phyloP scores from a whole-genome alignment of 345 rosid species.

The Gynandropsis gynandra region DNA sequence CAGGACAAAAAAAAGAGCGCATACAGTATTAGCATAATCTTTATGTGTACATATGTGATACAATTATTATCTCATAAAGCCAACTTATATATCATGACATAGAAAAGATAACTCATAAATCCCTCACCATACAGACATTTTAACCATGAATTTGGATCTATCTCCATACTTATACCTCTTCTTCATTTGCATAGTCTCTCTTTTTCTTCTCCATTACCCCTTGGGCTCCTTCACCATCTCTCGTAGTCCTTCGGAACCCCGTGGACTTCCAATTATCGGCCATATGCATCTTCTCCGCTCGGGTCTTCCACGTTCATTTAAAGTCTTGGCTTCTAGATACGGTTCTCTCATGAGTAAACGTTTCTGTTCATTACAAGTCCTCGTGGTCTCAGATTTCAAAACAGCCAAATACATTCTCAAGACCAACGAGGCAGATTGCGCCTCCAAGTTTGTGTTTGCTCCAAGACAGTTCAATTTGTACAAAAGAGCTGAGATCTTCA shows the following conservation, averaged over 20 bases:
- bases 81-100: too few species aligned
- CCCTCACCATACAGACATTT: too few species aligned
- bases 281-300: constrained; percentile 59
- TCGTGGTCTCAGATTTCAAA: constrained; percentile 42
- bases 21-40: too few species aligned
- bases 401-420: constrained; percentile 43
- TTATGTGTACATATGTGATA: too few species aligned
- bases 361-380: constrained; percentile 30
- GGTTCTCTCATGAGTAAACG: constrained; percentile 52
- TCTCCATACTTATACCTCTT: constrained; percentile 8
- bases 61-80: too few species aligned
- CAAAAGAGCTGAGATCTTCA: constrained; percentile 43
- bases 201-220: constrained; percentile 14
- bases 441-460: constrained; percentile 47
- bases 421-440: constrained; percentile 43
- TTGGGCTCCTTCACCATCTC: background rate
- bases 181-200: constrained; percentile 14
- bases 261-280: constrained; percentile 54
- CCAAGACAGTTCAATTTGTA: constrained; percentile 47
- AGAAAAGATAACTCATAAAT: too few species aligned
- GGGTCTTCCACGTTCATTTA: constrained; percentile 39
- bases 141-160: too few species aligned
- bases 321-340: constrained; percentile 37
- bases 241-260: constrained; percentile 48
- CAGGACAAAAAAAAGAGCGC: constrained; percentile 12